Evolutionary conservation across 208 protist species (phyloP).

Genomic region (Naegleria lovaniensis): DNA sequence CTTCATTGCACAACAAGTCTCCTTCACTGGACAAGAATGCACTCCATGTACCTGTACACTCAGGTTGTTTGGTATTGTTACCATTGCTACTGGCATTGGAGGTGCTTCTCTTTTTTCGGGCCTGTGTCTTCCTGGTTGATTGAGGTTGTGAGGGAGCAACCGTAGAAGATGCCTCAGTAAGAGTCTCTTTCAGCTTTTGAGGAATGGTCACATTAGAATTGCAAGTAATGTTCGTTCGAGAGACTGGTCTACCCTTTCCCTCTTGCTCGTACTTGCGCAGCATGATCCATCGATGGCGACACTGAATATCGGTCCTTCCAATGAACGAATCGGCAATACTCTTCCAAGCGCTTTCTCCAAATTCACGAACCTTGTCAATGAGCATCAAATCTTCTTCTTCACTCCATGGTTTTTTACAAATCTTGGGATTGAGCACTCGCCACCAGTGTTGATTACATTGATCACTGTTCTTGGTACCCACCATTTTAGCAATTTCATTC

Average conservation of each 20-base stretch:
- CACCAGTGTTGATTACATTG: slow-evolving; percentile 35
- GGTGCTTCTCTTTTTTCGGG: background rate
- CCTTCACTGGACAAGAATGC: background rate
- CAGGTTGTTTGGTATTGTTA: background rate
- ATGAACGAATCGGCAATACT: background rate
- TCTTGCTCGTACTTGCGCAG: slow-evolving; percentile 9
- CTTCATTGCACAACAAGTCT: background rate
- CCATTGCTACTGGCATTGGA: background rate
- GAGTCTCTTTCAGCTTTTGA: background rate
- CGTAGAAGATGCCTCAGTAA: background rate
- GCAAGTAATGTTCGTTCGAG: background rate
- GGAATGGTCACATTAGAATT: background rate
- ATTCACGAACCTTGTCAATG: background rate
- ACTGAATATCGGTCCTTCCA: slow-evolving; percentile 35
- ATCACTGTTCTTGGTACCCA: slow-evolving; percentile 25
- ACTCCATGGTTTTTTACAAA: slow-evolving; percentile 25
- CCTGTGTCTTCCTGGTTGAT: background rate
- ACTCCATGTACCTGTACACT: background rate
- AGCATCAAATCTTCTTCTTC: slow-evolving; percentile 25
- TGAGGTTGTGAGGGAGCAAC: background rate
- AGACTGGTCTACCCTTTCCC: slow-evolving; percentile 21
- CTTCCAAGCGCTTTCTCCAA: slow-evolving; percentile 30
- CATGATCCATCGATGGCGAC: slow-evolving; percentile 25
- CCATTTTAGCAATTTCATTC: slow-evolving; percentile 33
- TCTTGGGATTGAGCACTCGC: slow-evolving; percentile 31